Conservation (phyloP, 495 filamentous ascomycete genomes). For the Cenococcum geophilum region DNA sequence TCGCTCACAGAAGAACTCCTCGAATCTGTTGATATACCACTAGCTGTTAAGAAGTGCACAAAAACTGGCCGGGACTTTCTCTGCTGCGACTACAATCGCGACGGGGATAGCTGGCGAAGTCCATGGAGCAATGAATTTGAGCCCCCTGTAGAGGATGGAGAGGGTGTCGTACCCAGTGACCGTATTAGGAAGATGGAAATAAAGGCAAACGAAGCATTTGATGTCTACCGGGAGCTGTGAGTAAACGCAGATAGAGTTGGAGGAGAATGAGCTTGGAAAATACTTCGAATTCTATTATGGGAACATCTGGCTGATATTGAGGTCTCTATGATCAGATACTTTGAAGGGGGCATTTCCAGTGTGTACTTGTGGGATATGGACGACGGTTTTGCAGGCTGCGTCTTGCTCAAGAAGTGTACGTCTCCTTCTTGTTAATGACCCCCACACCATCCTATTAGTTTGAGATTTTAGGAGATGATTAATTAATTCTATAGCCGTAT, state of each 20-base stretch:
- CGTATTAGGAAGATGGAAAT: conserved; percentile 85
- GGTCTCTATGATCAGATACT: conserved; percentile 52
- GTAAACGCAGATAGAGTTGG: conserved; percentile 26
- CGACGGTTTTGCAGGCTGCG: conserved; percentile 94
- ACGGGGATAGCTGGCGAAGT: conserved; percentile 93
- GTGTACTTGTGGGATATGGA: conserved; percentile 99
- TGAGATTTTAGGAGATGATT: neutral
- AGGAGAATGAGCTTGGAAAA: neutral
- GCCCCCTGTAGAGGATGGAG: conserved; percentile 57
- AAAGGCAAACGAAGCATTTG: conserved; percentile 89
- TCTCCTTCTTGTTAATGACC: conserved; percentile 7
- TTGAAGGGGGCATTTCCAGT: conserved; percentile 89
- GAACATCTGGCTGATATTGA: conserved; percentile 9
- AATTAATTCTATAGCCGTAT: conserved; percentile 44
- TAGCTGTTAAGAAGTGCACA: conserved; percentile 75
- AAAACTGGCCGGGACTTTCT: conserved; percentile 92
- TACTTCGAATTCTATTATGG: neutral
- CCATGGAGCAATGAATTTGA: conserved; percentile 99
- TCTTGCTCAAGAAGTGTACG: conserved; percentile 88
- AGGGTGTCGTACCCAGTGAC: conserved; percentile 38
- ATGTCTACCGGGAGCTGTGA: conserved; percentile 86
- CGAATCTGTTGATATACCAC: conserved; percentile 91
- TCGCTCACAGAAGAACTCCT: conserved; percentile 96
- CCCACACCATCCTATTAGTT: neutral
- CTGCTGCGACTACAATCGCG: conserved; percentile 98